Conservation (phyloP, 257 asterid genomes). For the Ligustrum vulgare region DNA sequence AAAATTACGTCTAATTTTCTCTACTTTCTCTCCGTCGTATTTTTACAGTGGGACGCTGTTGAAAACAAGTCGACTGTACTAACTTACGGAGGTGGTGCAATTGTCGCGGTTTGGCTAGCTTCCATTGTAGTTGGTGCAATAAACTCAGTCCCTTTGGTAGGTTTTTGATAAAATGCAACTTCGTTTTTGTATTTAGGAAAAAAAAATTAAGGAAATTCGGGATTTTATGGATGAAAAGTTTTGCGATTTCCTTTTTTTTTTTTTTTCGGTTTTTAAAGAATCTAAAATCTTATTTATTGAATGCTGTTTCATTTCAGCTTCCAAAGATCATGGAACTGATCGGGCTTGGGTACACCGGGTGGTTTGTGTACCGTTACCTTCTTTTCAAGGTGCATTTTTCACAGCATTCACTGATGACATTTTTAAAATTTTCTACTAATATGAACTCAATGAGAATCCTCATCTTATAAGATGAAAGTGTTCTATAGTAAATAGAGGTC, state of each 20-base stretch:
- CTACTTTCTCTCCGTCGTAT: neutral
- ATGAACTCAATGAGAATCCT: neutral
- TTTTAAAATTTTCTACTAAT: neutral
- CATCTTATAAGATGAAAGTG: neutral
- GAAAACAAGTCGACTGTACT: slow-evolving; percentile 87
- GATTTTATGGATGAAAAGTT: neutral
- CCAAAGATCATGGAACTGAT: slow-evolving; percentile 95
- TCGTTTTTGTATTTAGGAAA: neutral
- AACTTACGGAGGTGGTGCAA: slow-evolving; percentile 79
- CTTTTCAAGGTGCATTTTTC: slow-evolving; percentile 85
- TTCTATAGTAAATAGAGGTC: neutral
- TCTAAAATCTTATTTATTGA: neutral
- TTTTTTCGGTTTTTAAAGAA: neutral
- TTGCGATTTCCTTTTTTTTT: neutral
- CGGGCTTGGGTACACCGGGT: slow-evolving; percentile 95
- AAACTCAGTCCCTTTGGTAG: slow-evolving; percentile 94
- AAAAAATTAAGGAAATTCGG: neutral
- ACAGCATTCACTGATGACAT: too few relatives aligned
- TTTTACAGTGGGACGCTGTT: slow-evolving; percentile 83
- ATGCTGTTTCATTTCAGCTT: slow-evolving; percentile 47
- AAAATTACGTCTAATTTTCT: neutral
- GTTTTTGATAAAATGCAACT: slow-evolving; percentile 23
- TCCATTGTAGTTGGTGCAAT: slow-evolving; percentile 72
- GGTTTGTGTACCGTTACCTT: slow-evolving; percentile 98
- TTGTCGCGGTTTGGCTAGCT: slow-evolving; percentile 85